Conservation (phyloP, 106 monocot species). For the Dendrobium catenatum region DNA sequence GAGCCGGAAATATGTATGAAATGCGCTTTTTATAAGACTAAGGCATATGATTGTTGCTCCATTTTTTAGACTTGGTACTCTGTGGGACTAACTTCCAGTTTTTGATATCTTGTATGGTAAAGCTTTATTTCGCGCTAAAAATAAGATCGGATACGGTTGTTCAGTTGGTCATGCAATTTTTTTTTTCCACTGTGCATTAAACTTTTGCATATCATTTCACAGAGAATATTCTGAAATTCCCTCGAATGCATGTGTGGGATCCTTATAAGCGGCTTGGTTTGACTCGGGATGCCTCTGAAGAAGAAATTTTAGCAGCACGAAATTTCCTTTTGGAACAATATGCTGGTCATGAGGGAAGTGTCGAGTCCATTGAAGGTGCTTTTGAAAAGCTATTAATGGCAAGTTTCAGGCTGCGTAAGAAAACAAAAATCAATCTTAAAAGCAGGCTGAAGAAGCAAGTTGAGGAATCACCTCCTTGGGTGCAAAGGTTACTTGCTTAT, state of each 20-base stretch:
- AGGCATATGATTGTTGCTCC: too few species aligned
- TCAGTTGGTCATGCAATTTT: not conserved
- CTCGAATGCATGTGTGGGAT: constrained; percentile 72
- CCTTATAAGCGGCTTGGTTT: constrained; percentile 91
- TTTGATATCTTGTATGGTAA: too few species aligned
- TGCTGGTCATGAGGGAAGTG: constrained; percentile 73
- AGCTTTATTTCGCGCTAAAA: not conserved
- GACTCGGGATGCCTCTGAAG: constrained; percentile 79
- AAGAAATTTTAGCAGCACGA: constrained; percentile 74
- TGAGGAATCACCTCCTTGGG: constrained; percentile 93
- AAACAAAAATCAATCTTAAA: constrained; percentile 88
- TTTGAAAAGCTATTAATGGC: constrained; percentile 89
- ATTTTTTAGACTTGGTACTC: too few species aligned
- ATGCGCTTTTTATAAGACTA: too few species aligned
- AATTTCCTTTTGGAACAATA: constrained; percentile 89
- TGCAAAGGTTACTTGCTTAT: constrained; percentile 60
- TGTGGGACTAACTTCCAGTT: too few species aligned
- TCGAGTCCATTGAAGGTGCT: constrained; percentile 87
- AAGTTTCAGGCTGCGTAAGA: constrained; percentile 73
- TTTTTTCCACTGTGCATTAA: not conserved
- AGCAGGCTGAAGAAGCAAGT: constrained; percentile 75
- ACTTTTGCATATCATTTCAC: constrained; percentile 4
- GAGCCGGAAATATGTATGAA: too few species aligned
- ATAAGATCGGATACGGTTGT: not conserved
- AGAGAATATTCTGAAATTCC: constrained; percentile 64